Percentiles rank a stretch among this genome's conserved stretches.
These are phyloP conservation scores for Pichia sorboxylosa DNA, from an alignment of 1,139 yeast genomes.

Conservation along the genomic window DNA sequence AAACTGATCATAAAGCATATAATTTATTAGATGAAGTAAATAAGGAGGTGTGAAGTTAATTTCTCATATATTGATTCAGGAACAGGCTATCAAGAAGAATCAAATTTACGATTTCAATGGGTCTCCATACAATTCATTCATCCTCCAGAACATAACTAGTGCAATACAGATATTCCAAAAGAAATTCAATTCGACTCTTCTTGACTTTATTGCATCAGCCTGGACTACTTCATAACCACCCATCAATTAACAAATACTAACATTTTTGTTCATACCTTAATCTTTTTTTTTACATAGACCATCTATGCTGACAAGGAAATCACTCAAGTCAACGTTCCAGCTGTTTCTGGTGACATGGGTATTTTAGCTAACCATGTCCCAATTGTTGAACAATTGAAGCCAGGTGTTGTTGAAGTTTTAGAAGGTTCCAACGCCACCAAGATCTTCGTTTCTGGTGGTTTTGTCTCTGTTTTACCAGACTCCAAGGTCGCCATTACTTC, in stretches of 20 bases:
- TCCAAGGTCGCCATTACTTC: conserved; percentile 86
- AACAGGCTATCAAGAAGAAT: no score
- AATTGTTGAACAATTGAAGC: conserved; percentile 89
- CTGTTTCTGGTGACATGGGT: conserved; percentile 95
- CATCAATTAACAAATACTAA: conserved; percentile 10
- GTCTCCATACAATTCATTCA: no score
- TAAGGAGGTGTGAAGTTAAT: no score
- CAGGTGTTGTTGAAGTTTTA: conserved; percentile 90
- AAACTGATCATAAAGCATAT: no score
- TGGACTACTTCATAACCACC: no score
- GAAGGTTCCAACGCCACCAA: conserved; percentile 67
- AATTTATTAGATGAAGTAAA: no score
- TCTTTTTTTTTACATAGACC: conserved; percentile 20
- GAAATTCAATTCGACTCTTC: no score
- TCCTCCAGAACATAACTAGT: no score
- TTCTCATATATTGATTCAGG: no score
- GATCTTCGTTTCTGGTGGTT: conserved; percentile 92
- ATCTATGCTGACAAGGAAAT: conserved; percentile 34
- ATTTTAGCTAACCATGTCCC: conserved; percentile 97
- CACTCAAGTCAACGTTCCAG: conserved; percentile 93
- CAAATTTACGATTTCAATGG: no score
- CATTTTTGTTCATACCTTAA: background rate
- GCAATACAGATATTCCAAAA: no score
- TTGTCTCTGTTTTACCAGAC: conserved; percentile 94
- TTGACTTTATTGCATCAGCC: no score